Conservation (phyloP, 2,329 filamentous ascomycete species). For the Curvularia lunata region DNA sequence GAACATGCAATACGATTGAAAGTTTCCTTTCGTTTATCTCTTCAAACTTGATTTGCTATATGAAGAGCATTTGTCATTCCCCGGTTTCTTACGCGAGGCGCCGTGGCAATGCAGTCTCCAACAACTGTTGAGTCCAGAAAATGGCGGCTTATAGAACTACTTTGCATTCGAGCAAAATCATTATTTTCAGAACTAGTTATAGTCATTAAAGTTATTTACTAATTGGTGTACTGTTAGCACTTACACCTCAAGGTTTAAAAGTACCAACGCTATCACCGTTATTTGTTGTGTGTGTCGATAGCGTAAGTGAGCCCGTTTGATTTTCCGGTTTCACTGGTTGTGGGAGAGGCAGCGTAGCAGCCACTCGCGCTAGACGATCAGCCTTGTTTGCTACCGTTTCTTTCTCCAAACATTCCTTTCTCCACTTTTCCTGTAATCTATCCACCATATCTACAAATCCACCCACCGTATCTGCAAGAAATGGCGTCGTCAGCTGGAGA, state of each 20-base stretch:
- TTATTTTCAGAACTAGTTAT: too few species aligned
- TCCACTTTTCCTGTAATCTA: background rate
- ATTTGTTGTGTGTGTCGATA: too few species aligned
- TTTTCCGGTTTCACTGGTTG: background rate
- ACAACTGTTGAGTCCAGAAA: too few species aligned
- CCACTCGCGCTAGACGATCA: background rate
- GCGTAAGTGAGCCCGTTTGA: too few species aligned
- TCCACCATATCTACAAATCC: background rate
- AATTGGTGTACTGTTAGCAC: too few species aligned
- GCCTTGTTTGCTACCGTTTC: background rate
- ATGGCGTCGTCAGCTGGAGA: background rate
- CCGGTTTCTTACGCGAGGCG: background rate
- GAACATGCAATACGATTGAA: background rate
- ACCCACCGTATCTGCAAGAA: background rate
- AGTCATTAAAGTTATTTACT: too few species aligned
- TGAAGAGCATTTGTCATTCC: background rate
- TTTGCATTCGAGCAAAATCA: too few species aligned
- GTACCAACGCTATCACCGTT: too few species aligned
- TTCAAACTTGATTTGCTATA: background rate
- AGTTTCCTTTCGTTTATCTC: background rate
- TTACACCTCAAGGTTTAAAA: too few species aligned
- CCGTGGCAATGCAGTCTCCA: too few species aligned
- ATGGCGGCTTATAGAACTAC: too few species aligned
- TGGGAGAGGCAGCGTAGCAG: background rate
- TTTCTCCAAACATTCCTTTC: too few species aligned